Evolutionary conservation across 768 basidiomycete genomes (phyloP).

Genomic region (Psilocybe cyanescens): DNA sequence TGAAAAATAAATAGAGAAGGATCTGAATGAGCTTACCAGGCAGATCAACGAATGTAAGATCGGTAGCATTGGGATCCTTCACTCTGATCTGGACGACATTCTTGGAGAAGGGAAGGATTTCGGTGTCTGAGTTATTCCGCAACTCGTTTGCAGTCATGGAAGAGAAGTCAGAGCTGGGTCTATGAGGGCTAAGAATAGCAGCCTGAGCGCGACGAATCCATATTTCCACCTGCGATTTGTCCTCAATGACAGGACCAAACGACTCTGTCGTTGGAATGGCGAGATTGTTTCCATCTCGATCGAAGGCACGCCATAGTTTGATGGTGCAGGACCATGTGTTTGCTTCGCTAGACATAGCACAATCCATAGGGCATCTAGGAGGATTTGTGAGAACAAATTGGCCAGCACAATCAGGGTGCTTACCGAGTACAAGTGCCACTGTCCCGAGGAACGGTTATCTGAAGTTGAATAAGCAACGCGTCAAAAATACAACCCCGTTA

Average conservation of each 20-base stretch:
- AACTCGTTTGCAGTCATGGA: constrained; percentile 30
- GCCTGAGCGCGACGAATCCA: constrained; percentile 63
- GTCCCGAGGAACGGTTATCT: constrained; percentile 67
- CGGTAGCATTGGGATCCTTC: constrained; percentile 45
- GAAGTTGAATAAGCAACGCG: neutral
- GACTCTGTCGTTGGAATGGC: constrained; percentile 12
- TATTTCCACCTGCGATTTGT: constrained; percentile 50
- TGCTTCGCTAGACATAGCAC: constrained; percentile 44
- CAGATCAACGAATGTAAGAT: constrained; percentile 57
- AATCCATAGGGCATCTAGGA: constrained; percentile 54
- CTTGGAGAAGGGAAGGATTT: constrained; percentile 26
- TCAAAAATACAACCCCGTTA: neutral
- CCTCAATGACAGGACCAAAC: constrained; percentile 47
- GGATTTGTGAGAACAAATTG: constrained; percentile 13
- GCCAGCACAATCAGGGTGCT: neutral
- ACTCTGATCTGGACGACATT: constrained; percentile 54
- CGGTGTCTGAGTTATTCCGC: neutral
- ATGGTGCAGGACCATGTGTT: constrained; percentile 33
- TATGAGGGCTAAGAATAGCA: constrained; percentile 53
- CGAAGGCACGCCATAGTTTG: constrained; percentile 30
- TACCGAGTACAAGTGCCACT: constrained; percentile 65
- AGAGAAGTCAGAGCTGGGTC: constrained; percentile 27
- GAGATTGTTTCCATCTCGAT: constrained; percentile 26
- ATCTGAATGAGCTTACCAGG: constrained; percentile 46
- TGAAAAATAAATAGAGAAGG: constrained; percentile 23